Percentiles rank a stretch among this genome's conserved stretches.
phyloP scores from a whole-genome alignment of 2,329 filamentous ascomycete genomes.

The Fusarium hainanense region DNA sequence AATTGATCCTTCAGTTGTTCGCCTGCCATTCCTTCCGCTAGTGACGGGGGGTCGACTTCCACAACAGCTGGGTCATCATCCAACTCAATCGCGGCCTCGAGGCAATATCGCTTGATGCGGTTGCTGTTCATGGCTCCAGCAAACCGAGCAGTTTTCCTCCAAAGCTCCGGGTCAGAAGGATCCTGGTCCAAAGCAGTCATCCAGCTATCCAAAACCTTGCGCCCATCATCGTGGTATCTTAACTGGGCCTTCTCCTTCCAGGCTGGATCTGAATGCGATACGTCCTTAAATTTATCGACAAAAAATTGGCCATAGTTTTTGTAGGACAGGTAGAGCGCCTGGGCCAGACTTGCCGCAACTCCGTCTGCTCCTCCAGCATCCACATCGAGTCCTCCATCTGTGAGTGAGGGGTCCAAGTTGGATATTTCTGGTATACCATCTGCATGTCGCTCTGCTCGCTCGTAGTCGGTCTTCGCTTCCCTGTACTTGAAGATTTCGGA shows the following conservation, averaged over 20 bases:
- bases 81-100: conserved; percentile 74
- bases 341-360: conserved; percentile 82
- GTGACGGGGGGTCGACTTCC: conserved; percentile 70
- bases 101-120: conserved; percentile 69
- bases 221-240: conserved; percentile 51
- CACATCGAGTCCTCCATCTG: conserved; percentile 61
- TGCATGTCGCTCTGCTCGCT: conserved; percentile 71
- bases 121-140: conserved; percentile 67
- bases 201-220: conserved; percentile 66
- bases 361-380: conserved; percentile 75
- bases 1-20: conserved; percentile 69
- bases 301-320: conserved; percentile 96
- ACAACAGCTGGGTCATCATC: conserved; percentile 73
- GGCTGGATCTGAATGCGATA: conserved; percentile 62
- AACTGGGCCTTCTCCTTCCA: conserved; percentile 48
- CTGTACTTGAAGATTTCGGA: conserved; percentile 96
- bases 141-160: conserved; percentile 69
- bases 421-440: conserved; percentile 57
- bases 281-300: conserved; percentile 69
- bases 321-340: conserved; percentile 91
- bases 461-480: conserved; percentile 86
- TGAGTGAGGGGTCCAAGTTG: conserved; percentile 58
- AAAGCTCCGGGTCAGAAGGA: conserved; percentile 74
- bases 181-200: conserved; percentile 70
- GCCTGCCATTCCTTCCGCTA: conserved; percentile 72